Base-by-base conservation (phyloP, 345 rosid species). In the Xanthoceras sorbifolium region DNA sequence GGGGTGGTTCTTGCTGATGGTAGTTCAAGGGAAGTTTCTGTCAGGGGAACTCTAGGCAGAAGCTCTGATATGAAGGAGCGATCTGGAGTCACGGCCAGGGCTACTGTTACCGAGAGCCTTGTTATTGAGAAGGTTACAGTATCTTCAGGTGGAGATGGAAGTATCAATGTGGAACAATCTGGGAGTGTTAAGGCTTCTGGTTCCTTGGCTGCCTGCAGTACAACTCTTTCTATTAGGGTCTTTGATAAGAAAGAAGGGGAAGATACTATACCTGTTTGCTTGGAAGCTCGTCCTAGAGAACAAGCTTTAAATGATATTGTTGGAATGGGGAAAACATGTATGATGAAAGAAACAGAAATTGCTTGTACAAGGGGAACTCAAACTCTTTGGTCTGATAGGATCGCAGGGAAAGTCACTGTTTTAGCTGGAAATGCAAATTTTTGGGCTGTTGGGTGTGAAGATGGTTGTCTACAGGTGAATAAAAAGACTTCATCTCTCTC, bases 371-470 rank as follows among this genome's bases (percentile, higher is more conserved):
- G 79, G 80, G 95, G 93, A 74, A 85, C 84, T 72, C 86, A 90
- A 79, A 91, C 83, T 76, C 94, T 97, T 77, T 97, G 98, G 98
- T 88, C 93, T 74, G 98, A 97, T 76, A 86, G 97, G 82, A 88
- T 97, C 64, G 78, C 93, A 5, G 98, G 98, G 72, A 91, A 87
- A 79, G 97, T 88, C 73, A 92, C 98, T 22, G 98, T 94, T 80
- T 84, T 97, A 79, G 97, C 98, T 42, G 99, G 99, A 77, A 94
- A 94, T 89, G 92, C 92, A 61, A 94, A 97, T 78, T 90, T 97
- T 78, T 97, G 98, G 99, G 99, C 97, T 29, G 97, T 91, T 75
- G 99, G 99, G 44, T 92, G 97, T 74, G 98, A 97, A 82, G 97
- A 94, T 83, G 99, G 99, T 72, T 89, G 92, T 80, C 90, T 94